Conservation (phyloP, 805 yeast genomes). For the Metschnikowia aberdeeniae region DNA sequence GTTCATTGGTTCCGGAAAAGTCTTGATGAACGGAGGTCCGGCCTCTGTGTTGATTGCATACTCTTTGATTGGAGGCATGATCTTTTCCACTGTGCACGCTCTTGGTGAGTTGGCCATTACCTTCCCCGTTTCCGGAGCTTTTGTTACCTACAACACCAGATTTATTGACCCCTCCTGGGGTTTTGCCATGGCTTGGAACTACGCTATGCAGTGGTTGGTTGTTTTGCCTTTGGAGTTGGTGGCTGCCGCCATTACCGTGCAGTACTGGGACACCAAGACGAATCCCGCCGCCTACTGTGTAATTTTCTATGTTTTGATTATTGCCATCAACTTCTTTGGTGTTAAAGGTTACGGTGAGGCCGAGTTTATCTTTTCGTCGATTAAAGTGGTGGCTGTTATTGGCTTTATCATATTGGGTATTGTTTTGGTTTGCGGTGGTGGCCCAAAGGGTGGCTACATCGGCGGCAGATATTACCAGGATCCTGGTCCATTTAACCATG, state of each 20-base stretch:
- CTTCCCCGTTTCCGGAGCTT: slow-evolving; percentile 46
- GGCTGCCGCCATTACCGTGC: slow-evolving; percentile 55
- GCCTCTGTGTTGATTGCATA: slow-evolving; percentile 45
- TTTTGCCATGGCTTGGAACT: slow-evolving; percentile 71
- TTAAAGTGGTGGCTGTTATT: slow-evolving; percentile 59
- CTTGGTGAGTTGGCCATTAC: slow-evolving; percentile 49
- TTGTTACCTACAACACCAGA: slow-evolving; percentile 57
- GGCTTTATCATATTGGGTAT: slow-evolving; percentile 57
- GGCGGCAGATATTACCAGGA: slow-evolving; percentile 37
- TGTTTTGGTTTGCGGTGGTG: slow-evolving; percentile 50
- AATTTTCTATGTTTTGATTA: slow-evolving; percentile 50
- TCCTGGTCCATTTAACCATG: slow-evolving; percentile 35
- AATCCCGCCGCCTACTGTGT: slow-evolving; percentile 57
- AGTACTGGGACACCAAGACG: slow-evolving; percentile 48
- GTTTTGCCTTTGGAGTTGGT: slow-evolving; percentile 64
- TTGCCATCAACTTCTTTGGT: slow-evolving; percentile 20
- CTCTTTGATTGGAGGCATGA: slow-evolving; percentile 33
- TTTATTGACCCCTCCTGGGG: slow-evolving; percentile 68
- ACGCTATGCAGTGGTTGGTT: slow-evolving; percentile 50
- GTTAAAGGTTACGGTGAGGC: slow-evolving; percentile 45
- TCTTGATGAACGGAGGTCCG: slow-evolving; percentile 69
- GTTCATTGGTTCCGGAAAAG: slow-evolving; percentile 67
- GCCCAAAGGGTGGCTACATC: slow-evolving; percentile 32
- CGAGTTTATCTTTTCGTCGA: slow-evolving; percentile 59
- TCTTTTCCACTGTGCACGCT: slow-evolving; percentile 36